These are phyloP conservation scores for Cryptosporidium sp. DNA, from an alignment of 169 alveolate species.

Conservation along the genomic window DNA sequence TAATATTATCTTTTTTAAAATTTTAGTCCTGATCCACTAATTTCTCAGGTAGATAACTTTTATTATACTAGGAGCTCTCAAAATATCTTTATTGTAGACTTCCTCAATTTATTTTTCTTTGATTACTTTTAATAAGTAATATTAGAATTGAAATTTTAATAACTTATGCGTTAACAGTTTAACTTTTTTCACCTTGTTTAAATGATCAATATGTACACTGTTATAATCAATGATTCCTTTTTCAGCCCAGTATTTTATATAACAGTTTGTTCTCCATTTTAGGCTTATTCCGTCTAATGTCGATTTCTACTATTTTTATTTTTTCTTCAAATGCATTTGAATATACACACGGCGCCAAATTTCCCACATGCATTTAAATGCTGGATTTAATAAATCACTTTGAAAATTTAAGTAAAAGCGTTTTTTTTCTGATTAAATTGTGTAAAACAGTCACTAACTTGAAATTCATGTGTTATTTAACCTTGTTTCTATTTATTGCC, in stretches of 20 bases:
- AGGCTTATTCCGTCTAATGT: constrained; percentile 57
- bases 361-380: background rate
- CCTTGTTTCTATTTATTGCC: no score
- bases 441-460: no score
- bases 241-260: background rate
- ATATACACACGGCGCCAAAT: constrained; percentile 62
- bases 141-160: background rate
- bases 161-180: background rate
- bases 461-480: no score
- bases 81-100: background rate
- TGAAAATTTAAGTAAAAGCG: no score
- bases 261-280: background rate
- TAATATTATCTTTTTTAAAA: no score
- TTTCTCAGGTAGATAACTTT: no score
- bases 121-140: no score
- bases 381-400: background rate
- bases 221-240: background rate
- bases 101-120: no score
- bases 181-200: background rate
- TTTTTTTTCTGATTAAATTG: no score
- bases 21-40: background rate
- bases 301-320: constrained; percentile 25
- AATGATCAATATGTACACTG: background rate
- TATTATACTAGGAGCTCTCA: background rate
- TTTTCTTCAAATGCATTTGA: background rate